Base-by-base conservation (phyloP, 352 stramenopile genomes). In the Globisporangium splendens region DNA sequence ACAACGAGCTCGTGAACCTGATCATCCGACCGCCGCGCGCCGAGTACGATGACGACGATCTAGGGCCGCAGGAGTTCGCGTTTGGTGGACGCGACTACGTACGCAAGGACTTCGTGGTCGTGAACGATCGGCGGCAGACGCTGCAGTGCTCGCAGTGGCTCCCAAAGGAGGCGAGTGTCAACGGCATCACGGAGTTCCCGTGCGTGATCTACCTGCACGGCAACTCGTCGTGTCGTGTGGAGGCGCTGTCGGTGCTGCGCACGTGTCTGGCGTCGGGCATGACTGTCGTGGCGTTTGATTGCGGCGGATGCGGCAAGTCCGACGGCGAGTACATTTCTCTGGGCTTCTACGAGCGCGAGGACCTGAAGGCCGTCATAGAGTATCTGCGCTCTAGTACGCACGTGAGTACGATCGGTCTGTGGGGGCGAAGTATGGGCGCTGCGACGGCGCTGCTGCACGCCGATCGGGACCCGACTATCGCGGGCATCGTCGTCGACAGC, bases 151-250 rank as follows among this genome's bases (percentile, higher is more conserved):
- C 91, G 33, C 91, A 98, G 63, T 99, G 97, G 97, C 76, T 88
- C 59, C 93, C 91, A 0, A 67, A 85, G 2, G 72, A 68, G 46
- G 59, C 54, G 24, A 63, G 65, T 20, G 63, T 63, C n/a, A 46
- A 70, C 51, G 51, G 65, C 10, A 56, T 70, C 21, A 61, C 53
- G 3, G 65, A 79, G 41, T 67, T 94, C 46, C 88, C 91, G 14
- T 98, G 95, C 65, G 79, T 99, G 4, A 98, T 99, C 56, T 99
- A 99, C 59, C 80, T 99, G 57, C 97, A 99, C 64, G 97, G 97
- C 53, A 99, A 99, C 69, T 98, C 92, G 11, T 98, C 89, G 13
- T 97, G 91, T 61, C 79, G 96, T 1, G 77, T 98, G 0, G 96
- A 99, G 68, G 91, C 96, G n/a, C 61, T 99, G 12, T 93, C 95